Evolutionary conservation across 108 stramenopile genomes (phyloP).

Genomic region (Epipyxis sp.): DNA sequence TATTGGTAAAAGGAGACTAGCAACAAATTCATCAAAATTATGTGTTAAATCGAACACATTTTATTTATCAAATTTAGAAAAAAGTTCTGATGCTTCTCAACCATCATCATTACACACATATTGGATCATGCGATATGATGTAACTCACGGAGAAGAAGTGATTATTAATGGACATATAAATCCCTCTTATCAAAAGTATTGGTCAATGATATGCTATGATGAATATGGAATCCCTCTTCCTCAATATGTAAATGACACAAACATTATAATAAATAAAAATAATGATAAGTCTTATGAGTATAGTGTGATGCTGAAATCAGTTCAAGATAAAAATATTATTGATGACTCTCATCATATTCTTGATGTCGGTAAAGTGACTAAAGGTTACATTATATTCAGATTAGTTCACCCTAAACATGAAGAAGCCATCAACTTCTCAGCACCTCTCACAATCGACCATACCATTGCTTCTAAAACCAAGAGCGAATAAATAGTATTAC

Average conservation of each 20-base stretch:
- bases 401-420: background rate
- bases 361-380: background rate
- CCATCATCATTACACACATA: background rate
- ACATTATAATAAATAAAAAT: background rate
- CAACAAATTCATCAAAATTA: background rate
- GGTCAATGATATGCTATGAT: background rate
- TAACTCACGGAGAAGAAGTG: background rate
- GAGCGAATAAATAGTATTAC: too few species aligned
- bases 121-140: background rate
- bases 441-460: too few species aligned
- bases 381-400: background rate
- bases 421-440: background rate
- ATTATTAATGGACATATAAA: background rate
- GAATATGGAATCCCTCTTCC: background rate
- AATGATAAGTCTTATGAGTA: background rate
- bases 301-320: background rate
- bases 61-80: background rate
- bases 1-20: background rate
- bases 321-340: background rate
- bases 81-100: background rate
- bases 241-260: background rate
- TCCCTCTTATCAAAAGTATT: background rate
- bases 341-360: too few species aligned
- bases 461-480: too few species aligned
- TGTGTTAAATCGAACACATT: background rate